Evolutionary conservation across 176 grass and related monocot species (phyloP).

Genomic region (Coix lacrymajobi): DNA sequence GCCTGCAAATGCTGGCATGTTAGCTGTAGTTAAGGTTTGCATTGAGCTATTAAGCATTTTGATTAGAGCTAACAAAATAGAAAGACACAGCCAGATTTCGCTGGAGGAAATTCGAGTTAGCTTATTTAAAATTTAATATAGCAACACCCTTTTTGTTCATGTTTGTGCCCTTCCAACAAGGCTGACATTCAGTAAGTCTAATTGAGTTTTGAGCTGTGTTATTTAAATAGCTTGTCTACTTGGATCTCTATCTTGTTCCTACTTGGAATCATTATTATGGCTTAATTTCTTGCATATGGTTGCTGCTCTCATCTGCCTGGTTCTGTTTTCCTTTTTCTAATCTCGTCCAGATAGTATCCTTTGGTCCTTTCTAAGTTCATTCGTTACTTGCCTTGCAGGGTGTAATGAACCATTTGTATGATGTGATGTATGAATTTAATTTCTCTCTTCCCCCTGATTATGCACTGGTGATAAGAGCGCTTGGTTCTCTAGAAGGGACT

Average conservation of each 20-base stretch:
- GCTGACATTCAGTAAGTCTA: background rate
- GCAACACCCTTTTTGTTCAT: background rate
- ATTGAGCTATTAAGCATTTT: background rate
- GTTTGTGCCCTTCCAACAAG: background rate
- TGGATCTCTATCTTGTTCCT: background rate
- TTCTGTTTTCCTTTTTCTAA: background rate
- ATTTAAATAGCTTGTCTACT: background rate
- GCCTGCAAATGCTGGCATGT: background rate
- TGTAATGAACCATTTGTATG: slow-evolving; percentile 82
- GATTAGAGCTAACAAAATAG: background rate
- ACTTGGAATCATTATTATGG: background rate
- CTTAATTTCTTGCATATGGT: background rate
- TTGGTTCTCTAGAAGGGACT: slow-evolving; percentile 95
- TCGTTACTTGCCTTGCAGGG: slow-evolving; percentile 49
- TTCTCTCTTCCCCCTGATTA: slow-evolving; percentile 96
- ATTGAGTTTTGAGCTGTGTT: background rate
- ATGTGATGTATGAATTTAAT: slow-evolving; percentile 96
- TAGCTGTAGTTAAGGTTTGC: background rate
- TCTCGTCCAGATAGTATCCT: background rate
- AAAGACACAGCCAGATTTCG: background rate
- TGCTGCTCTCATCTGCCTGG: background rate
- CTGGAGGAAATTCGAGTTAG: background rate
- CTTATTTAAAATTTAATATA: background rate
- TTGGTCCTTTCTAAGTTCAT: slow-evolving; percentile 9
- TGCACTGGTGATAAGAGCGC: slow-evolving; percentile 87